Conservation (phyloP, 2,329 filamentous ascomycete species). For the Cytospora mali region DNA sequence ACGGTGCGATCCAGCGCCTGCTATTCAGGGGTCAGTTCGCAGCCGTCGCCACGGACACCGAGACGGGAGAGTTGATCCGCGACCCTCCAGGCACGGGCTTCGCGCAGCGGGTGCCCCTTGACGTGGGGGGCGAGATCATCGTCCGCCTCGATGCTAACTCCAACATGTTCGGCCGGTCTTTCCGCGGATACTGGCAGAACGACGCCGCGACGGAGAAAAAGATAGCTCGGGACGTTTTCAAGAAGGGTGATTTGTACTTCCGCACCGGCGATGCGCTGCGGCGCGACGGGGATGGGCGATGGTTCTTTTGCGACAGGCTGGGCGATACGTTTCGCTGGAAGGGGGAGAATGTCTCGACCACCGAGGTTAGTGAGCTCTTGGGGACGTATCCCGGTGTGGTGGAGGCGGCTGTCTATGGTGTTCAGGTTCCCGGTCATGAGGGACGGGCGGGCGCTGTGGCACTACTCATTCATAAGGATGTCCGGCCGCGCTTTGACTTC, state of each 20-base stretch:
- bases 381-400: slow-evolving; percentile 59
- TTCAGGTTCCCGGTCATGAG: slow-evolving; percentile 66
- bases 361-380: slow-evolving; percentile 67
- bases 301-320: slow-evolving; percentile 70
- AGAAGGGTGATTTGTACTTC: slow-evolving; percentile 69
- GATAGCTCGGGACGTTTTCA: slow-evolving; percentile 64
- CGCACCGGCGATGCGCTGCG: slow-evolving; percentile 68
- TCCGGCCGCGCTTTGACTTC: slow-evolving; percentile 58
- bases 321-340: slow-evolving; percentile 80
- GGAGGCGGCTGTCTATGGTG: slow-evolving; percentile 73
- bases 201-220: slow-evolving; percentile 68
- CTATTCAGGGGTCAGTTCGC: slow-evolving; percentile 58
- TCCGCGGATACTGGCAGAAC: slow-evolving; percentile 72
- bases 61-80: slow-evolving; percentile 67
- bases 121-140: slow-evolving; percentile 74
- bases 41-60: slow-evolving; percentile 69
- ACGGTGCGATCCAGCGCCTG: slow-evolving; percentile 63
- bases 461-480: slow-evolving; percentile 56
- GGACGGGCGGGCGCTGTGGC: slow-evolving; percentile 68
- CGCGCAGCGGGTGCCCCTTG: slow-evolving; percentile 63
- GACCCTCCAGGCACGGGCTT: slow-evolving; percentile 69
- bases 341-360: slow-evolving; percentile 67
- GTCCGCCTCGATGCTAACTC: slow-evolving; percentile 53
- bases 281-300: slow-evolving; percentile 63
- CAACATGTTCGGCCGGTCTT: slow-evolving; percentile 51